Conservation (phyloP, 441 rosid genomes). For the Adansonia madagascariensis region DNA sequence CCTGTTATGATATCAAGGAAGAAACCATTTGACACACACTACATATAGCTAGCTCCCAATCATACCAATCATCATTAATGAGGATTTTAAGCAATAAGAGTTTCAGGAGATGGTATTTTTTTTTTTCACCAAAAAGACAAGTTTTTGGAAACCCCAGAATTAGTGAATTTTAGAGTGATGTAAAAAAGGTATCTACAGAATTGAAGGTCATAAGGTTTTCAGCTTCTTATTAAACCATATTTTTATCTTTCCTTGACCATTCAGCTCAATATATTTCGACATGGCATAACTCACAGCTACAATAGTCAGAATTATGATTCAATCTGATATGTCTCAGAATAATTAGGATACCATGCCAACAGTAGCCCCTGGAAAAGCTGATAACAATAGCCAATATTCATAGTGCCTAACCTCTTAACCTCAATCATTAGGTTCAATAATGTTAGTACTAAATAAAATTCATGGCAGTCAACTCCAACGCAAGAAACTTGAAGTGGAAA, state of each 20-base stretch:
- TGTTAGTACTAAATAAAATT: neutral
- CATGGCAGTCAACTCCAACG: neutral
- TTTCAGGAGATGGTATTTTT: too few relatives aligned
- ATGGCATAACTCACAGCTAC: neutral
- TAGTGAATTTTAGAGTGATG: neutral
- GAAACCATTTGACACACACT: too few relatives aligned
- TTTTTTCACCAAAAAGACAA: neutral
- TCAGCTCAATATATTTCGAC: neutral
- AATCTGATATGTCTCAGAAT: neutral
- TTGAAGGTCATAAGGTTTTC: neutral
- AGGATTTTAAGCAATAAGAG: too few relatives aligned
- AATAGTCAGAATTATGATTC: neutral
- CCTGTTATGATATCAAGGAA: too few relatives aligned
- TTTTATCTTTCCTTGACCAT: neutral
- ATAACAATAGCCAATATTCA: slow-evolving; percentile 6
- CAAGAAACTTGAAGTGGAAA: neutral
- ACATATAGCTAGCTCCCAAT: too few relatives aligned
- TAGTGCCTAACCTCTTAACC: neutral
- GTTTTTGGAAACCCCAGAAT: neutral
- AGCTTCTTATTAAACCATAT: neutral
- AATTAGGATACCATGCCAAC: neutral
- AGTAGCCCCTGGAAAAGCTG: neutral
- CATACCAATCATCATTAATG: too few relatives aligned
- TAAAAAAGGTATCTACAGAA: neutral
- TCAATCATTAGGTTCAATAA: neutral